phyloP scores from a whole-genome alignment of 139 green algal species.

The Microglena sp. region DNA sequence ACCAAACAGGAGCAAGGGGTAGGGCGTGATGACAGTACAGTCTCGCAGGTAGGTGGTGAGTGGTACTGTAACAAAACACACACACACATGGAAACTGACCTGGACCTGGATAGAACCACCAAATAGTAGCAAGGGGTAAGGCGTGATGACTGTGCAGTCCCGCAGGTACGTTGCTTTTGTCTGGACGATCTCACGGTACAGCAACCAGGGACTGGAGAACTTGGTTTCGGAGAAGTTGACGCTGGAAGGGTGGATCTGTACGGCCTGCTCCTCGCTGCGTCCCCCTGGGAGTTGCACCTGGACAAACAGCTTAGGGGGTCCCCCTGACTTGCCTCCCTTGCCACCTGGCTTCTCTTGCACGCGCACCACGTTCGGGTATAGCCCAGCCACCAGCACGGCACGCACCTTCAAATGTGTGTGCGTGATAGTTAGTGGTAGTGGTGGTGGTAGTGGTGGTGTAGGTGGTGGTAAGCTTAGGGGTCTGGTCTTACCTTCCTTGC shows the following conservation, averaged over 20 bases:
- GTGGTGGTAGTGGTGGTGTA: too few species aligned
- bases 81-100: too few species aligned
- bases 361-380: slow-evolving; percentile 19
- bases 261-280: slow-evolving; percentile 2
- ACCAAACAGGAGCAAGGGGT: slow-evolving; percentile 13
- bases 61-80: too few species aligned
- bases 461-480: too few species aligned
- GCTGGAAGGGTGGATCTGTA: slow-evolving; percentile 13
- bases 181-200: slow-evolving; percentile 3
- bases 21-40: slow-evolving; percentile 6
- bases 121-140: slow-evolving; percentile 14
- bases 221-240: neutral
- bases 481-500: too few species aligned
- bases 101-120: slow-evolving; percentile 11
- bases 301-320: slow-evolving; percentile 1
- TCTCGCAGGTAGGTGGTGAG: slow-evolving; percentile 9
- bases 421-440: neutral
- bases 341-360: neutral
- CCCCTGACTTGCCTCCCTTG: neutral
- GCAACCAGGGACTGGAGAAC: slow-evolving; percentile 1
- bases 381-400: slow-evolving; percentile 14
- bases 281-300: neutral
- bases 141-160: slow-evolving; percentile 9
- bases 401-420: neutral
- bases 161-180: slow-evolving; percentile 4